Conservation (phyloP, 2,329 filamentous ascomycete genomes). For the Penicillium rolfsii region DNA sequence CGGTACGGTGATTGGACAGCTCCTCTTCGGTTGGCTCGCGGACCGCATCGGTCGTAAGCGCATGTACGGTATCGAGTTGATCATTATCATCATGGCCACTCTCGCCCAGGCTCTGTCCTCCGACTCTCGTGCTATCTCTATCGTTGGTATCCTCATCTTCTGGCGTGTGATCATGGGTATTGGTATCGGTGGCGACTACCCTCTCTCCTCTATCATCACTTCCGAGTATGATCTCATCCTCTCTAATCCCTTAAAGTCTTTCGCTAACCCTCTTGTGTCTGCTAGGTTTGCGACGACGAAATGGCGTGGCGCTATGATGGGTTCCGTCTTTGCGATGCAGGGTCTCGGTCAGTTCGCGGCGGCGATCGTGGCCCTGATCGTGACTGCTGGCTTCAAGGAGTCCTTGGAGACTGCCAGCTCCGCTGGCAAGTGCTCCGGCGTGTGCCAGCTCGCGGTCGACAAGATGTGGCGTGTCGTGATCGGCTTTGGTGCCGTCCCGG, state of each 20-base stretch:
- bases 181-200: slow-evolving; percentile 82
- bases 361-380: slow-evolving; percentile 25
- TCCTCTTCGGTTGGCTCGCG: slow-evolving; percentile 78
- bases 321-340: slow-evolving; percentile 37
- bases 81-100: slow-evolving; percentile 79
- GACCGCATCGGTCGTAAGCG: slow-evolving; percentile 77
- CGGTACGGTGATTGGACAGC: slow-evolving; percentile 81
- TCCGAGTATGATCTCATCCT: slow-evolving; percentile 60
- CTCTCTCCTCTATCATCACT: slow-evolving; percentile 80
- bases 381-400: slow-evolving; percentile 24
- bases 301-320: slow-evolving; percentile 87
- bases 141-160: slow-evolving; percentile 65
- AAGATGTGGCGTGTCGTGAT: slow-evolving; percentile 32
- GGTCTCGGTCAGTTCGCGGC: slow-evolving; percentile 29
- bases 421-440: slow-evolving; percentile 1
- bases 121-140: slow-evolving; percentile 63
- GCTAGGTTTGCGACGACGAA: slow-evolving; percentile 76
- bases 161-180: slow-evolving; percentile 81
- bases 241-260: not conserved
- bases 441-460: slow-evolving; percentile 17
- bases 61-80: slow-evolving; percentile 83
- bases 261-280: not conserved
- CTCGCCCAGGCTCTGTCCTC: slow-evolving; percentile 71
- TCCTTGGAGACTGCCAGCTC: slow-evolving; percentile 11
- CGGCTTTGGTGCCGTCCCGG: slow-evolving; percentile 30